A percentile compares a stretch with the other conserved stretches of the same genome.
phyloP scores from a whole-genome alignment of 1,284 basidiomycete species.

The Cutaneotrichosporon cutaneum region DNA sequence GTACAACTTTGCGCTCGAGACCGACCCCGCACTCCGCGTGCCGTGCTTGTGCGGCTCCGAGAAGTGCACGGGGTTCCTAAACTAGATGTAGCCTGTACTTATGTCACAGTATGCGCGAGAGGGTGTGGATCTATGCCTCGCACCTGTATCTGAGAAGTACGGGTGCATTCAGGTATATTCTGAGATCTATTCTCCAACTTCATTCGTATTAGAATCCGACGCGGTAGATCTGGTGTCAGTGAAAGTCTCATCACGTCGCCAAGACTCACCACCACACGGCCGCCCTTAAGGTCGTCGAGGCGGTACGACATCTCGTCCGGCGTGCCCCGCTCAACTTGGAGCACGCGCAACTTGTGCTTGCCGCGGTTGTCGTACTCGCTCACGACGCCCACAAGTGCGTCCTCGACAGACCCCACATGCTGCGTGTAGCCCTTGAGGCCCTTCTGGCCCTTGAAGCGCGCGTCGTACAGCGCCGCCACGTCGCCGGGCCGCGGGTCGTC shows the following conservation, averaged over 20 bases:
- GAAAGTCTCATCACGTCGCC: too few species aligned
- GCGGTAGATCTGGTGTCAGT: background rate
- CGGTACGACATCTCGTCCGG: conserved; percentile 25
- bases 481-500: conserved; percentile 80
- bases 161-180: background rate
- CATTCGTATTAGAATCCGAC: background rate
- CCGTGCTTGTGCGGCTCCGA: conserved; percentile 81
- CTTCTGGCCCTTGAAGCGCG: conserved; percentile 84
- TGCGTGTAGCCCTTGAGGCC: conserved; percentile 66
- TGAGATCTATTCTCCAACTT: background rate
- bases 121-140: background rate
- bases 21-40: conserved; percentile 57
- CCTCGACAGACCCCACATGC: conserved; percentile 62
- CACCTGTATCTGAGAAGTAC: background rate
- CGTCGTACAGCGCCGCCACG: conserved; percentile 70
- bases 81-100: conserved; percentile 56
- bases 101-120: background rate
- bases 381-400: conserved; percentile 70
- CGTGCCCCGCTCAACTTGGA: conserved; percentile 61
- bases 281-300: conserved; percentile 25
- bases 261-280: conserved; percentile 11
- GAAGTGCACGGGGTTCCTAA: conserved; percentile 86
- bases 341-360: conserved; percentile 78
- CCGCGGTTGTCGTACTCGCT: conserved; percentile 71
- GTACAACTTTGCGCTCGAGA: conserved; percentile 50